Evolutionary conservation across 441 rosid genomes (phyloP).

Genomic region (Daphne laureola): DNA sequence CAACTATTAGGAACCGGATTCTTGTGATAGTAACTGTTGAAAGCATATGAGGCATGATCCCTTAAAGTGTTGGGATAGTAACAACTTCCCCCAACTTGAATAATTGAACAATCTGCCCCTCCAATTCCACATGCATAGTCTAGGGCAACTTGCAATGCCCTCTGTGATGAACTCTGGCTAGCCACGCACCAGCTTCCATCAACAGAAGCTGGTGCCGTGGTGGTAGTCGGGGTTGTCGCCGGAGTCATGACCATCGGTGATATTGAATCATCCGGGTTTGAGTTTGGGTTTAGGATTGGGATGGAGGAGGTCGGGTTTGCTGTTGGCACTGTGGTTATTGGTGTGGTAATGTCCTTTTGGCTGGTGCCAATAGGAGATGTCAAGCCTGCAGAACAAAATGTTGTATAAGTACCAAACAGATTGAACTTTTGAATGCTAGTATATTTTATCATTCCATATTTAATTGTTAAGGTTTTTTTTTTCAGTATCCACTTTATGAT

Average conservation of each 20-base stretch:
- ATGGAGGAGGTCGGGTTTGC: constrained; percentile 31
- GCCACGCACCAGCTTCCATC: constrained; percentile 74
- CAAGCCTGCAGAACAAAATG: not conserved
- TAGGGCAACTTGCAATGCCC: constrained; percentile 46
- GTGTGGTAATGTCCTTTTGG: constrained; percentile 69
- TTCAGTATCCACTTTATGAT: too few species aligned
- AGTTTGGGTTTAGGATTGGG: constrained; percentile 49
- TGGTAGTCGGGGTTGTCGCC: constrained; percentile 15
- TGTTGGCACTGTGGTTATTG: constrained; percentile 75
- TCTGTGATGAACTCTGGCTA: constrained; percentile 36
- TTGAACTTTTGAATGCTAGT: too few species aligned
- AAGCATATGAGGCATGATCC: constrained; percentile 56
- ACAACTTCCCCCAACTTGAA: constrained; percentile 49
- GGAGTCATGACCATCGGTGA: constrained; percentile 36
- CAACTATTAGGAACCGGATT: constrained; percentile 78
- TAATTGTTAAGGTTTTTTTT: too few species aligned
- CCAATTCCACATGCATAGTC: constrained; percentile 64
- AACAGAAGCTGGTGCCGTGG: constrained; percentile 21
- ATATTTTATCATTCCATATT: too few species aligned
- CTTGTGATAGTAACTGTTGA: constrained; percentile 56
- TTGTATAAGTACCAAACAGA: too few species aligned
- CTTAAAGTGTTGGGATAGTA: constrained; percentile 43
- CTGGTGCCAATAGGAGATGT: constrained; percentile 5
- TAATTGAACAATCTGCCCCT: constrained; percentile 47
- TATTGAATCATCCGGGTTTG: constrained; percentile 46